Conservation (phyloP, 768 basidiomycete genomes). For the Lactifluus subvellereus region DNA sequence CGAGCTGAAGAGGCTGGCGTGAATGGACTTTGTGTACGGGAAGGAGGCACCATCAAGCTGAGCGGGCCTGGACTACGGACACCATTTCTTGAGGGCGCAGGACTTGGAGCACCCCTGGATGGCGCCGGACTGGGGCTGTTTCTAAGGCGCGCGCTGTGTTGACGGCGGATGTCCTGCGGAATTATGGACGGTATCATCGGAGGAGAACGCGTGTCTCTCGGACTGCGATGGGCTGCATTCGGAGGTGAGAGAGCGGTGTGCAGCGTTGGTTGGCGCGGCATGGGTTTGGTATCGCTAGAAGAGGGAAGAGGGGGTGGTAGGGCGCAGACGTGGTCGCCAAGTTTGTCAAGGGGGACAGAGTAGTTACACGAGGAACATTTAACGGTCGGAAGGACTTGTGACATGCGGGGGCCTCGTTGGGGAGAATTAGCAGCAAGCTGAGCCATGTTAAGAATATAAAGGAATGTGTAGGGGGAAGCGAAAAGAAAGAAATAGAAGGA, state of each 20-base stretch:
- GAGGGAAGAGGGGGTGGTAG: conserved; percentile 38
- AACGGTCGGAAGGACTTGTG: conserved; percentile 72
- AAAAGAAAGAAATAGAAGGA: neutral
- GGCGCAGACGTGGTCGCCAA: conserved; percentile 75
- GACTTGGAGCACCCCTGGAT: neutral
- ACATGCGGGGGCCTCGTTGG: conserved; percentile 32
- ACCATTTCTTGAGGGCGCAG: neutral
- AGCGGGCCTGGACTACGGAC: conserved; percentile 1
- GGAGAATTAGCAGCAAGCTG: conserved; percentile 26
- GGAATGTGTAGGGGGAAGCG: neutral
- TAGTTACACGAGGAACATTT: conserved; percentile 77
- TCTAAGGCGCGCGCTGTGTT: neutral
- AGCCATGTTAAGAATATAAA: conserved; percentile 26
- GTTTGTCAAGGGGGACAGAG: conserved; percentile 63
- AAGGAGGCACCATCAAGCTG: neutral
- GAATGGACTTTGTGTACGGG: conserved; percentile 1
- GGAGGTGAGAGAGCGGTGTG: conserved; percentile 2
- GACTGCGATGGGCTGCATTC: neutral
- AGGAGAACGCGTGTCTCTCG: neutral
- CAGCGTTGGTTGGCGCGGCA: conserved; percentile 20
- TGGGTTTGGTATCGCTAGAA: conserved; percentile 36
- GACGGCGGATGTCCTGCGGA: neutral
- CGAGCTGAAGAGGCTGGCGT: neutral
- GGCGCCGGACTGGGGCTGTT: neutral
- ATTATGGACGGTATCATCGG: neutral